phyloP scores from a whole-genome alignment of 2,329 filamentous ascomycete genomes.

The Colletotrichum tamarilloi region DNA sequence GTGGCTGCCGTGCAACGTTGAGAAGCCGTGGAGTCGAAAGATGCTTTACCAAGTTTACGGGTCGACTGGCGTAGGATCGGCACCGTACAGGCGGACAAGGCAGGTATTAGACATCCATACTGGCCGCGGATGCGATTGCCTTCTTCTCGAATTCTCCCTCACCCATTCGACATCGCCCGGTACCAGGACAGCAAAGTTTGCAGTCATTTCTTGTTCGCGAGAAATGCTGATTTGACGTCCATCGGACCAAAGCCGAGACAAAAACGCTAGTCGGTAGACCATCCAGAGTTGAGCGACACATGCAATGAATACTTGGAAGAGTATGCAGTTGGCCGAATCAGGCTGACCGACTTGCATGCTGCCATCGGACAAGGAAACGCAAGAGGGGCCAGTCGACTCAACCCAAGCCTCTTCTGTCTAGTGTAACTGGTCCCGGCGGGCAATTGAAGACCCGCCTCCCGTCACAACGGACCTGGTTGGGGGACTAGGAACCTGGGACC shows the following conservation, averaged over 20 bases:
- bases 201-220: background rate
- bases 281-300: background rate
- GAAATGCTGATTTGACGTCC: background rate
- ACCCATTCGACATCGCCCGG: background rate
- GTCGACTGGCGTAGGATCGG: conserved; percentile 10
- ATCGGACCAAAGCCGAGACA: background rate
- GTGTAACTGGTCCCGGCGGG: conserved; percentile 22
- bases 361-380: background rate
- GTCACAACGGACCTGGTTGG: conserved; percentile 14
- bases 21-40: conserved; percentile 22
- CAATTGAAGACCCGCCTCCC: conserved; percentile 31
- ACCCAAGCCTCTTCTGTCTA: conserved; percentile 29
- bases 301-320: conserved; percentile 1
- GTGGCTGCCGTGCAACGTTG: conserved; percentile 13
- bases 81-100: background rate
- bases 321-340: conserved; percentile 2
- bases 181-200: background rate
- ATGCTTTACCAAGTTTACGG: conserved; percentile 27
- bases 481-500: conserved; percentile 20
- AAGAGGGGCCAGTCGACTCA: conserved; percentile 10
- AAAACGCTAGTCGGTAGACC: background rate
- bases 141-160: background rate
- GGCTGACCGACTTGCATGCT: conserved; percentile 24
- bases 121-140: background rate
- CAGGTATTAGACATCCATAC: background rate